Percentiles rank a stretch among this genome's conserved stretches.
These are phyloP conservation scores for Cutaneotrichosporon sp. DNA, from an alignment of 1,284 basidiomycete species.

Conservation along the genomic window DNA sequence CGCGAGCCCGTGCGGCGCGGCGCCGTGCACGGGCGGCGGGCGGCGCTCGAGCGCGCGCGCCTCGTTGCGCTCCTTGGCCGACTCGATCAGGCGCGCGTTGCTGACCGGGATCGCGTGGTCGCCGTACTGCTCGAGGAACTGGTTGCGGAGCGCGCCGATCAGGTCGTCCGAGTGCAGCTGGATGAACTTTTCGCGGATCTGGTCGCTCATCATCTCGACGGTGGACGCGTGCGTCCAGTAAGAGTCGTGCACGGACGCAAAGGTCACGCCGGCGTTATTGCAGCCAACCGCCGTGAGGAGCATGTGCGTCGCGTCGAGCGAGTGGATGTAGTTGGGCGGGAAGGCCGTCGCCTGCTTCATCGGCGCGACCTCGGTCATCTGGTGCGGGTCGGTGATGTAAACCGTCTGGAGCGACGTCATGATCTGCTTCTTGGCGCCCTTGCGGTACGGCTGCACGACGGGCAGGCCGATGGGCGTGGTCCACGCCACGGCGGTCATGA, in stretches of 20 bases:
- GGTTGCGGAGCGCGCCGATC: constrained; percentile 59
- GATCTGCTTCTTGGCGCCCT: constrained; percentile 73
- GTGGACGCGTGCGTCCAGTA: constrained; percentile 96
- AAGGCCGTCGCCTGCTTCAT: constrained; percentile 92
- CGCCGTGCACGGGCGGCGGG: neutral
- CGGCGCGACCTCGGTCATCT: constrained; percentile 76
- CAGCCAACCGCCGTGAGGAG: constrained; percentile 95
- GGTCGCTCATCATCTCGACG: constrained; percentile 84
- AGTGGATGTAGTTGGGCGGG: constrained; percentile 99
- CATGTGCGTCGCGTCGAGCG: constrained; percentile 98
- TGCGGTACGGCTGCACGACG: constrained; percentile 95
- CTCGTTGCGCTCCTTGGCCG: constrained; percentile 13
- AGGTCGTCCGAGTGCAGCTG: constrained; percentile 87
- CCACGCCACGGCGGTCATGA: constrained; percentile 97
- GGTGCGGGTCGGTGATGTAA: constrained; percentile 87
- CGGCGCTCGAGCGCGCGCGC: constrained; percentile 8
- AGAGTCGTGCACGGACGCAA: constrained; percentile 97
- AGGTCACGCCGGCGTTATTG: constrained; percentile 69
- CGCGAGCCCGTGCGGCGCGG: neutral
- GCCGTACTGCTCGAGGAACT: constrained; percentile 77
- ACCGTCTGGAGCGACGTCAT: constrained; percentile 85
- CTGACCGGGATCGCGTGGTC: constrained; percentile 70
- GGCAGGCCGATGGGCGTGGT: constrained; percentile 92
- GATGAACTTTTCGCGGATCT: constrained; percentile 93
- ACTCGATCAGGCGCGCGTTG: constrained; percentile 28